phyloP scores from a whole-genome alignment of 2,329 filamentous ascomycete species.

The Phialocephala subalpina region DNA sequence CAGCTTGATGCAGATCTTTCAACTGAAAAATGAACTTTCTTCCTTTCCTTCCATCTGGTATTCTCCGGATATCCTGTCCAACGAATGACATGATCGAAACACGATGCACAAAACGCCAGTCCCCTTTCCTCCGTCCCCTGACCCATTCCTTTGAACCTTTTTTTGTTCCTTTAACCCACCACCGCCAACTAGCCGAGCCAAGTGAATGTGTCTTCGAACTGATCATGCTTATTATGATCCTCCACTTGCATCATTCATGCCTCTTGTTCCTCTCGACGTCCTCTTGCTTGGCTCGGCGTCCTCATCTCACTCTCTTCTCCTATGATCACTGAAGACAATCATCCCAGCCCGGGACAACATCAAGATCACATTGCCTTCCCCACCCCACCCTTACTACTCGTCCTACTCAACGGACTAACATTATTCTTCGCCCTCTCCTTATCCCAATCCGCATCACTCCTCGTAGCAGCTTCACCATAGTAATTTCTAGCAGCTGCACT shows the following conservation, averaged over 20 bases:
- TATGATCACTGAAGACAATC: conserved; percentile 1
- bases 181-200: neutral
- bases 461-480: conserved; percentile 12
- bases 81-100: conserved; percentile 10
- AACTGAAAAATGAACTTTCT: neutral
- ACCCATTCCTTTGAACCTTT: neutral
- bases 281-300: conserved; percentile 2
- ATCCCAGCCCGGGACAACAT: neutral
- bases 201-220: neutral
- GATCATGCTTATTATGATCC: conserved; percentile 12
- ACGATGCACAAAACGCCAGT: neutral
- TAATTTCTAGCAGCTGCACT: conserved; percentile 9
- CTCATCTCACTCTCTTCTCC: neutral
- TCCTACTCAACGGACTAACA: conserved; percentile 32
- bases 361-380: conserved; percentile 36
- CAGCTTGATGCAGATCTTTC: neutral
- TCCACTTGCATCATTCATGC: conserved; percentile 1
- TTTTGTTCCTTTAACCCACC: neutral
- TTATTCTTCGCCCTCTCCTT: conserved; percentile 24
- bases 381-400: conserved; percentile 34
- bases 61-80: conserved; percentile 6
- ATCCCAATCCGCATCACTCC: conserved; percentile 26
- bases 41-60: conserved; percentile 1
- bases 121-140: neutral
- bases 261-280: neutral